Base-by-base conservation (phyloP, 2,329 filamentous ascomycete genomes). In the Achaetomium macrosporum region DNA sequence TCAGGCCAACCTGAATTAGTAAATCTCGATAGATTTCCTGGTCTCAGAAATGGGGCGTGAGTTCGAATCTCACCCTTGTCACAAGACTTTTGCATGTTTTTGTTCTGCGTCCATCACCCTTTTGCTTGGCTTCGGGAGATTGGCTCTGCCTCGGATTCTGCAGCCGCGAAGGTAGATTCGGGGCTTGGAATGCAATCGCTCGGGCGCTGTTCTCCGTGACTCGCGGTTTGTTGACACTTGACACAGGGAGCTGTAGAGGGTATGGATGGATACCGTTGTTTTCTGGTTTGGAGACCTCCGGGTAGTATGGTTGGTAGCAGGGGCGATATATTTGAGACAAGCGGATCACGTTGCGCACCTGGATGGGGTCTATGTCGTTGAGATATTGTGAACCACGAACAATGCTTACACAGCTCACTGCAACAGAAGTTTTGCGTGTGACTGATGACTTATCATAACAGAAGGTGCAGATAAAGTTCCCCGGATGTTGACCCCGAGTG, bases 51-150 rank as follows among this genome's bases (percentile, higher is more conserved):
- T 52, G 52, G 46, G 55, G 49, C 52, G 49, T 46, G 55, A 54
- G 51, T 56, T 53, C 54, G 51, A 56, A 54, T 57, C 55, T 53
- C 53, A 47, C 49, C 50, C 53, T 53, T 57, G 53, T 51, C 55
- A 57, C 17, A 36, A 42, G 37, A 17, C 30, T 55, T 55, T 55
- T 49, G 41, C 45, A 5, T 35, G 33, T 12, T 20, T 29, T 50
- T 44, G 16, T 39, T 30, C 9, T 29, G 33, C 29, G 9, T 31
- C 31, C 17, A n/a, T 46, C n/a, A n/a, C n/a, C n/a, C n/a, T 41
- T 43, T 49, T 47, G 30, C 35, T 39, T 37, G 25, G 44, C 42
- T 54, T 58, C 53, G 45, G 49, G 56, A 56, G 47, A 36, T 25
- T 47, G 44, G 10, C 20, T 4, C 25, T 33, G 9, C 25, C 13